Conservation (phyloP, 371 early-diverging fungal species). For the Mortierella sp. region DNA sequence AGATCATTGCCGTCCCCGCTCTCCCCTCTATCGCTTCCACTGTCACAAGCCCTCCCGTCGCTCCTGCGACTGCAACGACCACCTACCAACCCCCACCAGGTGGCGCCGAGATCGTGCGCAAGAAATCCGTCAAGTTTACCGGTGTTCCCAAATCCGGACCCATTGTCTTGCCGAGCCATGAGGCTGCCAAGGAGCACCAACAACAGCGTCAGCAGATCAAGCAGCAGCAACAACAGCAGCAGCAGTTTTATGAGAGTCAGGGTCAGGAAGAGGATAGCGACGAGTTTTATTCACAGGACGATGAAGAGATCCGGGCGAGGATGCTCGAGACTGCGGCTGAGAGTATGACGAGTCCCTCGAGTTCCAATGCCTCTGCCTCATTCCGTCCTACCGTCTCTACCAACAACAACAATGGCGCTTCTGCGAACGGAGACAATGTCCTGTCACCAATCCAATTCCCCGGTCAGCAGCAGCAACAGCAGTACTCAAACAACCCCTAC, state of each 20-base stretch:
- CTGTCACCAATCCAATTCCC: neutral
- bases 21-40: constrained; percentile 18
- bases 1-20: constrained; percentile 4
- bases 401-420: constrained; percentile 17
- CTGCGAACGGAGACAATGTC: neutral
- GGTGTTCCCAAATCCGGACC: constrained; percentile 41
- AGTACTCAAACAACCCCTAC: constrained; percentile 3
- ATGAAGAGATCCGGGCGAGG: neutral
- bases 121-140: constrained; percentile 56
- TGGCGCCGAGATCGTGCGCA: constrained; percentile 36
- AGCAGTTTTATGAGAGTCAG: no score
- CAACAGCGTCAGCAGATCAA: constrained; percentile 34
- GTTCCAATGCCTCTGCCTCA: neutral
- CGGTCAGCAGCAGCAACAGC: neutral
- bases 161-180: constrained; percentile 37
- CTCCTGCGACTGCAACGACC: neutral
- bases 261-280: neutral
- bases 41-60: neutral
- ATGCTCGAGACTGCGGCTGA: neutral
- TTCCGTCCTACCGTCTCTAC: neutral
- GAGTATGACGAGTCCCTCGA: neutral
- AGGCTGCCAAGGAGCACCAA: constrained; percentile 47
- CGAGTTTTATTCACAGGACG: constrained; percentile 9
- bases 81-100: constrained; percentile 9
- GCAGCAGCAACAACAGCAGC: constrained; percentile 10